phyloP scores from a whole-genome alignment of 2,329 filamentous ascomycete species.

The Pyrenophora teres region DNA sequence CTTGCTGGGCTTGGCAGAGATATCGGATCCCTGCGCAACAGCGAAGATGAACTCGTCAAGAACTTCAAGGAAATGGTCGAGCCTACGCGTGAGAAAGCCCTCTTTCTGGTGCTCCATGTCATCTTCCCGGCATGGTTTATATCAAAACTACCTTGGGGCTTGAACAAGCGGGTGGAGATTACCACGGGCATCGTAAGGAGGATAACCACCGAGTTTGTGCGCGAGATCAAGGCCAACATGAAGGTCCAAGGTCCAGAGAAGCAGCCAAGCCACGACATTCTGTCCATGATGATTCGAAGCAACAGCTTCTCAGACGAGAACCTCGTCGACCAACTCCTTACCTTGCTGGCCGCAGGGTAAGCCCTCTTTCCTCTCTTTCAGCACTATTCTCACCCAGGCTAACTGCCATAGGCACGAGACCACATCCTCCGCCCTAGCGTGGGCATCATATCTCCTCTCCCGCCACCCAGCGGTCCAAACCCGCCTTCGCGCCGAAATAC shows the following conservation, averaged over 20 bases:
- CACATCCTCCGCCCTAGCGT: constrained; percentile 75
- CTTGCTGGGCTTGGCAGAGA: constrained; percentile 53
- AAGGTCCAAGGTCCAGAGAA: constrained; percentile 38
- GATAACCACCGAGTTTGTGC: constrained; percentile 55
- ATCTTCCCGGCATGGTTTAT: constrained; percentile 48
- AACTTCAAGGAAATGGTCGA: constrained; percentile 53
- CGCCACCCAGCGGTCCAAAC: constrained; percentile 67
- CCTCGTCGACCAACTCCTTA: constrained; percentile 61
- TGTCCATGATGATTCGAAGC: constrained; percentile 57
- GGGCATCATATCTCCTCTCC: constrained; percentile 73
- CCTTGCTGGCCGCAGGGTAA: constrained; percentile 61
- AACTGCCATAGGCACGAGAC: constrained; percentile 66
- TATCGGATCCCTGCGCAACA: constrained; percentile 49
- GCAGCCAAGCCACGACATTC: constrained; percentile 48
- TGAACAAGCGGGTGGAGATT: constrained; percentile 50
- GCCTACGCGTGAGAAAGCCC: constrained; percentile 54
- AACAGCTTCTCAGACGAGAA: constrained; percentile 58
- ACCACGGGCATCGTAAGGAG: constrained; percentile 45
- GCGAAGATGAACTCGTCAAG: constrained; percentile 49
- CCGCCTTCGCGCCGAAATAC: constrained; percentile 71
- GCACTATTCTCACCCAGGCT: not conserved
- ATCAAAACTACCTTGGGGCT: constrained; percentile 52
- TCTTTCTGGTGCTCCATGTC: constrained; percentile 51
- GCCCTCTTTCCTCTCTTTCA: constrained; percentile 10
- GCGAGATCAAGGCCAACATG: constrained; percentile 53